These are phyloP conservation scores for Dothiorella sarmentorum DNA, from an alignment of 2,329 filamentous ascomycete species.

Conservation along the genomic window DNA sequence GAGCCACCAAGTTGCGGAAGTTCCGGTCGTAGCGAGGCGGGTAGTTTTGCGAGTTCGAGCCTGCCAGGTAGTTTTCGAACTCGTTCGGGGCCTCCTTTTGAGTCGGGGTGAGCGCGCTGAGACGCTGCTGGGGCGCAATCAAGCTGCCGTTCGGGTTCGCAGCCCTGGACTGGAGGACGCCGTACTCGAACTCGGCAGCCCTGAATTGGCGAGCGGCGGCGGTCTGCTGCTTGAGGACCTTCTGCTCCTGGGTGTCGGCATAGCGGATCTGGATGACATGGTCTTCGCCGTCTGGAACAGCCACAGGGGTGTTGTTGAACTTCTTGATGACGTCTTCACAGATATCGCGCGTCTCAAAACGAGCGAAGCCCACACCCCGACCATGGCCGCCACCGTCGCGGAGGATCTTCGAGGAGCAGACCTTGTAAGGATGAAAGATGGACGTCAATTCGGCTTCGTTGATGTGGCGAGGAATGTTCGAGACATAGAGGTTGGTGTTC, in stretches of 20 bases:
- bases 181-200: slow-evolving; percentile 76
- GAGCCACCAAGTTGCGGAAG: slow-evolving; percentile 12
- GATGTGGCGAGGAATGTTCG: slow-evolving; percentile 88
- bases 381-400: slow-evolving; percentile 89
- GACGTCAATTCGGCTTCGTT: slow-evolving; percentile 81
- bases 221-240: slow-evolving; percentile 93
- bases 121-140: slow-evolving; percentile 32
- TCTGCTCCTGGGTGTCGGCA: slow-evolving; percentile 94
- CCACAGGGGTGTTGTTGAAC: slow-evolving; percentile 68
- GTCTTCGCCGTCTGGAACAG: slow-evolving; percentile 63
- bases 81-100: slow-evolving; percentile 34
- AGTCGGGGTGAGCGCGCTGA: slow-evolving; percentile 31
- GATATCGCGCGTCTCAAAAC: slow-evolving; percentile 83
- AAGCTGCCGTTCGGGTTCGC: slow-evolving; percentile 21
- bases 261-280: slow-evolving; percentile 89
- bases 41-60: slow-evolving; percentile 5
- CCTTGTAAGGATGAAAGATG: slow-evolving; percentile 76
- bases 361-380: slow-evolving; percentile 94
- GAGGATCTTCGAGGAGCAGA: slow-evolving; percentile 92
- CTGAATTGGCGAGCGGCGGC: slow-evolving; percentile 93
- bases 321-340: slow-evolving; percentile 85
- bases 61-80: slow-evolving; percentile 36
- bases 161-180: slow-evolving; percentile 26
- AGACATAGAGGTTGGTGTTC: slow-evolving; percentile 97
- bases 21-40: slow-evolving; percentile 7